Conservation (phyloP, 805 yeast genomes). For the Yamadazyma paraphyllophila region DNA sequence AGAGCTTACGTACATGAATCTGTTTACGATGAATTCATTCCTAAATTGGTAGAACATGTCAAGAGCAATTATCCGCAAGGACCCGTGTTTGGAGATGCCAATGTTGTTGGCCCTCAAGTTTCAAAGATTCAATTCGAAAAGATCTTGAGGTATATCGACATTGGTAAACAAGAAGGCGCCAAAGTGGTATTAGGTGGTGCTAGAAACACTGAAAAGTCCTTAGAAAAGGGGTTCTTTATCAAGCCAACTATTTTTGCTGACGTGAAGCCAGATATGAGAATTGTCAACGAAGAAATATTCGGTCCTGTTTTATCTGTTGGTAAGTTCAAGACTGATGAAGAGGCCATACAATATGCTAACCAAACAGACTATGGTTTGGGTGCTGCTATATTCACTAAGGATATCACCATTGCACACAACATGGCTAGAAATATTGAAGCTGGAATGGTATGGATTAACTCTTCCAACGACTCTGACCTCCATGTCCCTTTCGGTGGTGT, state of each 20-base stretch:
- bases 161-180: conserved; percentile 47
- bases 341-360: conserved; percentile 69
- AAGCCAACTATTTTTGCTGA: conserved; percentile 77
- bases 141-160: conserved; percentile 42
- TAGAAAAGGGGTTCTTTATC: conserved; percentile 59
- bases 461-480: conserved; percentile 42
- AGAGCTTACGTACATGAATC: conserved; percentile 57
- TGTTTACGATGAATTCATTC: conserved; percentile 53
- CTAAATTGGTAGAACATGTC: conserved; percentile 44
- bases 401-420: conserved; percentile 62
- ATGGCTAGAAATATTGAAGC: conserved; percentile 52
- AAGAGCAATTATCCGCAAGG: conserved; percentile 54
- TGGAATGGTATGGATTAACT: conserved; percentile 48
- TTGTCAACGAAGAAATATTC: conserved; percentile 79
- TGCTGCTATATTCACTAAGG: conserved; percentile 73
- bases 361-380: conserved; percentile 77
- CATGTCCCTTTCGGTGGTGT: conserved; percentile 76
- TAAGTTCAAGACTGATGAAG: conserved; percentile 63
- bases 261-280: conserved; percentile 60
- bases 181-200: conserved; percentile 41
- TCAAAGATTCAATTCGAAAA: conserved; percentile 56
- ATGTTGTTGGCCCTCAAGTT: conserved; percentile 63
- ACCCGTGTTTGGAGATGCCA: conserved; percentile 45
- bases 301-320: conserved; percentile 80
- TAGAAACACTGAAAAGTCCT: conserved; percentile 37